Evolutionary conservation across 768 basidiomycete species (phyloP).

Genomic region (Gymnopilus dilepis): DNA sequence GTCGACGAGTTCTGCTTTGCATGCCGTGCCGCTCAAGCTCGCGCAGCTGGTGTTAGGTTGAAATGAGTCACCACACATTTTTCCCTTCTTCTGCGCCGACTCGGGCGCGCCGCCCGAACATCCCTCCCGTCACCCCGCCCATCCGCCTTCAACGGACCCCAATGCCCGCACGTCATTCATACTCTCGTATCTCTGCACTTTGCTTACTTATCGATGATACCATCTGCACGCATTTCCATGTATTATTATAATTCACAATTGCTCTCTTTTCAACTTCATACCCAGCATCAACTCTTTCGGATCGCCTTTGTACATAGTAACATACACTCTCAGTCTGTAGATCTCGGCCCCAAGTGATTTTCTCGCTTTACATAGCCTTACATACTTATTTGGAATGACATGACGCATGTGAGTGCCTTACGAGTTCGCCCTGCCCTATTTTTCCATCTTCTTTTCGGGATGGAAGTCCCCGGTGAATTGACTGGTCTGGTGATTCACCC

Average conservation of each 20-base stretch:
- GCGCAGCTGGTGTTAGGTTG: constrained; percentile 34
- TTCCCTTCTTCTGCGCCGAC: background rate
- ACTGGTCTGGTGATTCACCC: constrained; percentile 19
- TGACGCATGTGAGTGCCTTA: constrained; percentile 15
- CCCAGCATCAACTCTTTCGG: background rate
- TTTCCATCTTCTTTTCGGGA: constrained; percentile 9
- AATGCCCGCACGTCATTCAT: background rate
- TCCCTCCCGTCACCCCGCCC: background rate
- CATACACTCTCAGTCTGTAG: background rate
- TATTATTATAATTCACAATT: constrained; percentile 8
- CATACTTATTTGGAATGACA: constrained; percentile 6
- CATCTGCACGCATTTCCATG: constrained; percentile 4
- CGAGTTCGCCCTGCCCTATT: background rate
- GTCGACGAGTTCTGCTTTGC: constrained; percentile 76
- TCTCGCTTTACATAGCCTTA: background rate
- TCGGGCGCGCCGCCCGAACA: background rate
- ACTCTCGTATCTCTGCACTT: background rate
- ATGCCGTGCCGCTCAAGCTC: constrained; percentile 63
- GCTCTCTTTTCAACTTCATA: background rate
- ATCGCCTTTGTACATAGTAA: background rate
- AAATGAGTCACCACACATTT: constrained; percentile 15
- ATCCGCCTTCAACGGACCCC: background rate
- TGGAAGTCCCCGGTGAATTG: constrained; percentile 17
- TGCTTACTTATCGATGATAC: constrained; percentile 4
- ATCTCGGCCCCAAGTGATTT: background rate